These are phyloP conservation scores for Musa balbisiana DNA, from an alignment of 202 grass and related monocot species.

Conservation along the genomic window DNA sequence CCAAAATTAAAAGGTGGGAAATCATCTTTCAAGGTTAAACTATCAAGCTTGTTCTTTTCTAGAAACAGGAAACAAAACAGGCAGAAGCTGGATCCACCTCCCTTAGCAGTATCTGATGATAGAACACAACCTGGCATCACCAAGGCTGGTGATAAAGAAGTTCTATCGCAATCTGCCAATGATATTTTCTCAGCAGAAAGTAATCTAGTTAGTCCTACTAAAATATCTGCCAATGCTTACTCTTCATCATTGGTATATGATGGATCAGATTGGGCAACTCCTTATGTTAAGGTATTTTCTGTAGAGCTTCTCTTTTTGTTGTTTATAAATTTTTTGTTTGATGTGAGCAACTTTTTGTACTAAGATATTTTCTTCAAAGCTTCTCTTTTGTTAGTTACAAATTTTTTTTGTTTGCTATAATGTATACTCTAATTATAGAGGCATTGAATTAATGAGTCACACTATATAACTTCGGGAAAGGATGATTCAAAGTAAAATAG, in stretches of 20 bases:
- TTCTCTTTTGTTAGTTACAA: too few relatives aligned
- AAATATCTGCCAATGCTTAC: neutral
- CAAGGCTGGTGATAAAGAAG: neutral
- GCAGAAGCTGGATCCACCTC: neutral
- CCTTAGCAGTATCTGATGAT: neutral
- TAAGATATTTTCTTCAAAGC: too few relatives aligned
- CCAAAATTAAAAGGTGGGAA: neutral
- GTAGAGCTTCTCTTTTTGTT: too few relatives aligned
- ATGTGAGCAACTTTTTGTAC: too few relatives aligned
- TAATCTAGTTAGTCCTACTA: neutral
- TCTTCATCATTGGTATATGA: too few relatives aligned
- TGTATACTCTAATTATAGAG: too few relatives aligned
- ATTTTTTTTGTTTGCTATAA: too few relatives aligned
- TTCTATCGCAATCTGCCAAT: neutral
- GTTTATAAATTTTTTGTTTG: too few relatives aligned
- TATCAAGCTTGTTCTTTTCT: constrained; percentile 17
- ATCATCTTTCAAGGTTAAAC: constrained; percentile 16
- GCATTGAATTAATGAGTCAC: too few relatives aligned
- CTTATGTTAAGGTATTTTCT: too few relatives aligned
- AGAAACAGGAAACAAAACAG: neutral
- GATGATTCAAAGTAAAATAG: too few relatives aligned
- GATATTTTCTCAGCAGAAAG: neutral
- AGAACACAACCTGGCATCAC: neutral
- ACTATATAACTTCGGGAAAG: too few relatives aligned
- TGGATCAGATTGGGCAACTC: neutral